Evolutionary conservation across 2,329 filamentous ascomycete species (phyloP), one percentile per base, ranked within the genome.

Genomic region (Colletotrichum tofieldiae): DNA sequence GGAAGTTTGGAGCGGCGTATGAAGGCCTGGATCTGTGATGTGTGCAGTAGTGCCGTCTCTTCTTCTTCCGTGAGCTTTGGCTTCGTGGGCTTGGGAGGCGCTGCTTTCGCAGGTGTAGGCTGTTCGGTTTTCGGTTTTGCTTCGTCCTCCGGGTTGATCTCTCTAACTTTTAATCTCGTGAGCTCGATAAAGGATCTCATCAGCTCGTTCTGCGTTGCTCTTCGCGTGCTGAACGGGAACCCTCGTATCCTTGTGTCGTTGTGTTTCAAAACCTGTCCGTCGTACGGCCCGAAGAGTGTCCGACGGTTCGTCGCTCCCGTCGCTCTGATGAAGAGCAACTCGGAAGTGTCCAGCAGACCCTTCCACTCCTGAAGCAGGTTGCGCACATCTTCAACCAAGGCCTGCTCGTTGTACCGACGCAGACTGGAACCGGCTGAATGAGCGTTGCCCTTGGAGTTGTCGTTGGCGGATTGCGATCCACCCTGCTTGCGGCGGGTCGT

Each of bases 401-500:
- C 96, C 75, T 93, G 92, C 82, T 99, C 97, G 78, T 99, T 99
- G 82, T 98, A 97, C 26, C 96, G 90, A 84, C 96, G 92, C 69
- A 99, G 85, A 55, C 91, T 93, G 1, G 96, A 94, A 80, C 97
- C 96, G 9, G 95, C 97, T 5, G 96, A 98, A 82, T 98, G 95
- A 0, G 96, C 96, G 58, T 93, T 92, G 18, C 96, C 96, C 79
- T 98, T 98, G n/a, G 95, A 90, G 73, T 94, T 93, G 81, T 99
- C 96, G 80, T 95, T 98, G 37, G 96, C 93, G 3, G 95, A 97
- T 81, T 99, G 96, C 14, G 95, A 92, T 52, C 97, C 96, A 86
- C 96, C 96, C 81, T 99, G 96, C 81, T 99, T 99, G 76, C 96
- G 90, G 75, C 96, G 89, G 7, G 96, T 99, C 0, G 97, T 99